Percentiles rank a stretch among this genome's conserved stretches.
These are phyloP conservation scores for Ormosia emarginata DNA, from an alignment of 306 rosid genomes.

Conservation along the genomic window DNA sequence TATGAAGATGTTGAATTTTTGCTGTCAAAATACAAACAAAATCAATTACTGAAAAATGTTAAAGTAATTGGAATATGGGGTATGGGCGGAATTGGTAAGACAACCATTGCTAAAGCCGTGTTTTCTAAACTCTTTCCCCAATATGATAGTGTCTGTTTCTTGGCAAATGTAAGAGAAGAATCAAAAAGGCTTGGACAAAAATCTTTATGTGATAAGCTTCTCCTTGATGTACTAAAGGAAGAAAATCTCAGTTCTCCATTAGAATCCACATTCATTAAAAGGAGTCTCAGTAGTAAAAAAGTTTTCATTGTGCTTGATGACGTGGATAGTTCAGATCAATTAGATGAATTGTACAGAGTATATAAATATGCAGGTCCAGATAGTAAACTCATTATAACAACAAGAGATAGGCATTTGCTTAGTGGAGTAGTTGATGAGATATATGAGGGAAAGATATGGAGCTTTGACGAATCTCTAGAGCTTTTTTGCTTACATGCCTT, in stretches of 20 bases:
- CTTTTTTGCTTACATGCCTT: conserved; percentile 3
- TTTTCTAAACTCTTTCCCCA: neutral
- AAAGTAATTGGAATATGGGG: conserved; percentile 12
- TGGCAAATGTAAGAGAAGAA: neutral
- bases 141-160: neutral
- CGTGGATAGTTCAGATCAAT: neutral
- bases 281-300: neutral
- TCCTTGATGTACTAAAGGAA: neutral
- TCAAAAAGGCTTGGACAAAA: neutral
- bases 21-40: neutral
- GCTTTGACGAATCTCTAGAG: neutral
- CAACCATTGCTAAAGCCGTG: neutral
- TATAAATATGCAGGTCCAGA: neutral
- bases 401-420: neutral
- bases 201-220: neutral
- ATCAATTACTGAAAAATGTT: neutral
- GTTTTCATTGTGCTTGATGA: conserved; percentile 4
- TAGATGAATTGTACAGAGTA: neutral
- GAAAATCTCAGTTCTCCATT: neutral
- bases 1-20: neutral
- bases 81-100: neutral
- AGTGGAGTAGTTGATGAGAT: neutral
- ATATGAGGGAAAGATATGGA: neutral
- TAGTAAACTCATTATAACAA: neutral
- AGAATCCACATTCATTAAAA: neutral